These are phyloP conservation scores for Aspergillus sojae DNA, from an alignment of 2,329 filamentous ascomycete species.

Conservation along the genomic window DNA sequence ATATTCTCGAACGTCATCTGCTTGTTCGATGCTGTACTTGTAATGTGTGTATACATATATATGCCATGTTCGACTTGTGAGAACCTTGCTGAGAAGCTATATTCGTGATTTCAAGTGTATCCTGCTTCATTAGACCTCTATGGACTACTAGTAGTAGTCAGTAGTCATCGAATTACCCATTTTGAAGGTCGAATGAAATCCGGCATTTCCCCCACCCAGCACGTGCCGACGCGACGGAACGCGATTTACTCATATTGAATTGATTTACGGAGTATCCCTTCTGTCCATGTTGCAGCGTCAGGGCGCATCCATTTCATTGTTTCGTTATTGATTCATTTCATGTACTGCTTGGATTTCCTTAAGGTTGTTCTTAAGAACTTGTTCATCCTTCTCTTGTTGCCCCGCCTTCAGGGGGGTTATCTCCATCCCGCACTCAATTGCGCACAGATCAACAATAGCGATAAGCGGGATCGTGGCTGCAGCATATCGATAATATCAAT, in stretches of 20 bases:
- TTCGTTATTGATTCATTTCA: not conserved
- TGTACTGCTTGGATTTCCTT: too few relatives aligned
- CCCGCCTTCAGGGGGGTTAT: not conserved
- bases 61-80: not conserved
- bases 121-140: not conserved
- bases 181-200: not conserved
- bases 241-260: not conserved
- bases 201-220: slow-evolving; percentile 1
- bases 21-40: not conserved
- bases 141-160: not conserved
- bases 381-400: not conserved
- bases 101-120: not conserved
- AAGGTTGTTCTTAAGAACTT: not conserved
- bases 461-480: slow-evolving; percentile 6
- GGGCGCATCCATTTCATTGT: not conserved
- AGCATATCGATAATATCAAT: not conserved
- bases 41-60: slow-evolving; percentile 7
- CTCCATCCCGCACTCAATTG: not conserved
- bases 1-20: slow-evolving; percentile 9
- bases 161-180: not conserved
- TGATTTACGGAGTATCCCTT: not conserved
- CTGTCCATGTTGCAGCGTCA: too few relatives aligned
- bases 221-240: slow-evolving; percentile 11
- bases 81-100: not conserved
- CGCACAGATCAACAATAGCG: slow-evolving; percentile 5